Base-by-base conservation (phyloP, 371 early-diverging fungal genomes). In the Parasitella parasitica region DNA sequence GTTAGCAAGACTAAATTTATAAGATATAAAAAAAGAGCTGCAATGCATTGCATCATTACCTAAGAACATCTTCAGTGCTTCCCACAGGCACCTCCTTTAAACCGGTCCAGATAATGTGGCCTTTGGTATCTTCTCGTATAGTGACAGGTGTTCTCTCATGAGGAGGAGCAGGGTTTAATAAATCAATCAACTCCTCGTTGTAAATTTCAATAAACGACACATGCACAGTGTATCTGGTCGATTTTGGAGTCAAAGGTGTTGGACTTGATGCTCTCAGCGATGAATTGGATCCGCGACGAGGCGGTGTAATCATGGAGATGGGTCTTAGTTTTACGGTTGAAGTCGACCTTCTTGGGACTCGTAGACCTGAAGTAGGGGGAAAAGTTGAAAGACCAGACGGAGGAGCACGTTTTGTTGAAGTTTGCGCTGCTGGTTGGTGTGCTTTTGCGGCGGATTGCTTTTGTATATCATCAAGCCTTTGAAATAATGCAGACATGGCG, bases 131-230 rank as follows among this genome's bases (percentile, higher is more conserved):
- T 76, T 99, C 95, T 41, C 99, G 78, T 49, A 96, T 93, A 2
- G 90, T 86, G 8, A 94, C 82, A 15, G 89, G 86, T 15, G 88
- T 82, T 20, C 89, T 72, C 38, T 79, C 79, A 18, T 57, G 24
- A 27, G 79, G 71, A 22, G 85, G 86, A 38, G 81, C 83, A 35
- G 77, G 78, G 48, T 81, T 78, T 30, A 96, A 74, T 39, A 97
- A 81, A 78, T 97, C 96, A n/a, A 90, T 88, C 15, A 97, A 76
- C 48, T 95, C 94, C 74, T 99, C 99, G 71, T 99, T 99, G 80
- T 99, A 99, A 24, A 99, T 86, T 71, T 99, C 99, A 6, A 97
- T 74, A 76, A 91, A 97, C 35, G 89, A 84, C 5, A 85, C 81
- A 46, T 70, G 76, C 12, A 88, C 76, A 11, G 77, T 77, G 57